Conservation (phyloP, 768 basidiomycete genomes). For the Piloderma croceum region DNA sequence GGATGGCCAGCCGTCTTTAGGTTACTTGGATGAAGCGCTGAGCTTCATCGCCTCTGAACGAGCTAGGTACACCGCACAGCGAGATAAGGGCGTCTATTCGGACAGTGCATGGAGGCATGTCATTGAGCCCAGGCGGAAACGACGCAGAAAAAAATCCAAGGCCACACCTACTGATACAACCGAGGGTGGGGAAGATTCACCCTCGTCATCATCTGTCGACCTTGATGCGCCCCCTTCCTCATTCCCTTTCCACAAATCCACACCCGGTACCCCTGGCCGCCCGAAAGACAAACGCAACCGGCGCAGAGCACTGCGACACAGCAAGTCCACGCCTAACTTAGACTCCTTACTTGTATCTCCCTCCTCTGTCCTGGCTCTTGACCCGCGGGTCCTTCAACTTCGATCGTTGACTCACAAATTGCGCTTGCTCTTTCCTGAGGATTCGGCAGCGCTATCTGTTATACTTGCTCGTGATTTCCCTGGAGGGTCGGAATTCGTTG, state of each 20-base stretch:
- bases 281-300: slow-evolving; percentile 31
- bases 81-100: slow-evolving; percentile 10
- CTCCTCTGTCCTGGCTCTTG: slow-evolving; percentile 28
- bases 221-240: slow-evolving; percentile 2
- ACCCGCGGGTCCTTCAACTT: slow-evolving; percentile 45
- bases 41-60: slow-evolving; percentile 73
- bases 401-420: slow-evolving; percentile 53
- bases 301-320: too few relatives aligned
- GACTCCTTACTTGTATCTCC: slow-evolving; percentile 24
- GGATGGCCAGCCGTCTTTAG: slow-evolving; percentile 56
- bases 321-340: slow-evolving; percentile 43
- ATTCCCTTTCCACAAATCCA: slow-evolving; percentile 21
- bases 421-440: slow-evolving; percentile 50
- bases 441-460: slow-evolving; percentile 27
- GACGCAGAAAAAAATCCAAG: slow-evolving; percentile 33
- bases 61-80: slow-evolving; percentile 46
- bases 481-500: slow-evolving; percentile 26
- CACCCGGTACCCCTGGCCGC: slow-evolving; percentile 13
- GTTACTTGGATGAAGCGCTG: slow-evolving; percentile 66
- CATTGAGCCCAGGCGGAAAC: slow-evolving; percentile 32
- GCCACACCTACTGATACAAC: slow-evolving; percentile 1
- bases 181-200: slow-evolving; percentile 19
- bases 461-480: slow-evolving; percentile 25
- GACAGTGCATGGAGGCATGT: slow-evolving; percentile 33
- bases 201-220: slow-evolving; percentile 25